Base-by-base conservation (phyloP, 1,284 basidiomycete species). In the Coniferiporia sulphurascens region DNA sequence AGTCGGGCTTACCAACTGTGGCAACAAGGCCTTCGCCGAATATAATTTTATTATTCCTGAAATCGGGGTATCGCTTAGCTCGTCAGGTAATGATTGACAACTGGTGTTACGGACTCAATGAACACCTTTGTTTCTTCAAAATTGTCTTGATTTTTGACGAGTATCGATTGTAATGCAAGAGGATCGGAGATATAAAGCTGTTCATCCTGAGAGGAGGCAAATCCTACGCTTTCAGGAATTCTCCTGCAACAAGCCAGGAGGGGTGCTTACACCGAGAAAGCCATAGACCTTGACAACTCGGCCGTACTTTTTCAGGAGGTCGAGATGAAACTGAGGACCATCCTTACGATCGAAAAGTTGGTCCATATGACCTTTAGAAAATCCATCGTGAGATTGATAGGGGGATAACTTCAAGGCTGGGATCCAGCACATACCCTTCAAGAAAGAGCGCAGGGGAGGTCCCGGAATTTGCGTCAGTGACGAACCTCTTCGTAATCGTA, bases 251-350 rank as follows among this genome's bases (percentile, higher is more conserved):
- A n/a, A 5, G 27, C 27, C 8, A 45, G 22, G 12, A 19, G 38
- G 13, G 12, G 36, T 8, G 57, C 74, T 58, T 65, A 82, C 81
- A 56, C 82, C 81, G 51, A 84, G 79, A 60, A 82, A 73, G 10
- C 80, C 80, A 56, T 78, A 68, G 2, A 83, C 69, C 62, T 74
- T 82, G 46, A 78, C 73, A 51, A 76, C 73, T 1, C 79, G 76
- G 4, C 80, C 83, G 63, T 77, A 84, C 7, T 65, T 61, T 36
- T 75, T 71, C 13, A 74, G 72, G 21, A 84, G 65, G 5, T 70
- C 66, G 36, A 77, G 72, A 58, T 81, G 80, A 64, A 81, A 83
- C 0, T 71, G 69, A 22, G 78, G 66, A 0, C 78, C 78, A 63
- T 82, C 75, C 2, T 72, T 49, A n/a, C 45, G 69, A 53, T 74